Evolutionary conservation across 2,329 filamentous ascomycete species (phyloP).

Genomic region (Emmonsia crescens): DNA sequence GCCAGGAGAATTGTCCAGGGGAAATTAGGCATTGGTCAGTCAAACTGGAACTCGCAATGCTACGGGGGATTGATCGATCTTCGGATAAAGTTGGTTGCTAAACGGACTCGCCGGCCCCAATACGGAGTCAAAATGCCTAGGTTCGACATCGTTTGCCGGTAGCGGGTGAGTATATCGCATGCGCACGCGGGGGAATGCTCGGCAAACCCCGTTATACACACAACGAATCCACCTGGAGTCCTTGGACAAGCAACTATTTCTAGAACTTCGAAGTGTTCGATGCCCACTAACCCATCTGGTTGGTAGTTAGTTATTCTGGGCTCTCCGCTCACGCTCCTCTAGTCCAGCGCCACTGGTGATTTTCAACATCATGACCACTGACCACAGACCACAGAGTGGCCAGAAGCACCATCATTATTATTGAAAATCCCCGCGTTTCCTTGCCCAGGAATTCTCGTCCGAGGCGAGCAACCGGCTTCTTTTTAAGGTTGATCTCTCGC

Average conservation of each 20-base stretch:
- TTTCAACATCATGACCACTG: not conserved
- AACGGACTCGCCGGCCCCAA: not conserved
- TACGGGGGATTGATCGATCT: not conserved
- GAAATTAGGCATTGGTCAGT: not conserved
- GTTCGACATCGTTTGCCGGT: not conserved
- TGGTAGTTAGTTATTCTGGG: not conserved
- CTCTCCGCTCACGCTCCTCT: not conserved
- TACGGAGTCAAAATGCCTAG: not conserved
- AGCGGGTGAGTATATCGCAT: not conserved
- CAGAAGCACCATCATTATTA: too few species aligned
- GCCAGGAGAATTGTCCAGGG: not conserved
- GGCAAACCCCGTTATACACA: not conserved
- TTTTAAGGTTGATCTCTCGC: too few species aligned
- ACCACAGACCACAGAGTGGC: too few species aligned
- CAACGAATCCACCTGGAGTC: not conserved
- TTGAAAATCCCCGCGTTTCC: too few species aligned
- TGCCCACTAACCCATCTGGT: not conserved
- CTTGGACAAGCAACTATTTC: not conserved
- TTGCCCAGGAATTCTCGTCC: too few species aligned
- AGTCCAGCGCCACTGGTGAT: not conserved
- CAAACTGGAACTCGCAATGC: not conserved
- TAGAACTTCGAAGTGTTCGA: not conserved
- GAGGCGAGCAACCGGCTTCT: too few species aligned
- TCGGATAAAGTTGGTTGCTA: not conserved
- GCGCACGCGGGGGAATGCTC: not conserved